Evolutionary conservation across 148 eudicot genomes (phyloP).

Genomic region (Rhododendron simsii): DNA sequence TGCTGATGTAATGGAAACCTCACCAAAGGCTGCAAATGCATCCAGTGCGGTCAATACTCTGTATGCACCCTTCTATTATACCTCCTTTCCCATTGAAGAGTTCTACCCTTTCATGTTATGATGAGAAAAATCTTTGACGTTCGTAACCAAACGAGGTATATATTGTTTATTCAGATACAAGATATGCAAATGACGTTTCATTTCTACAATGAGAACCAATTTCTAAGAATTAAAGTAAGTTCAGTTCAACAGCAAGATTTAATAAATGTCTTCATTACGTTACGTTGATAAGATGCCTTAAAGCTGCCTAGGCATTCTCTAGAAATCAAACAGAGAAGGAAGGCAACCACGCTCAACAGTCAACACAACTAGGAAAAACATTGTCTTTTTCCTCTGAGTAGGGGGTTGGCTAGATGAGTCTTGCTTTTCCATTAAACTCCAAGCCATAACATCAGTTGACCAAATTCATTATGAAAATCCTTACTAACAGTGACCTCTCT

Average conservation of each 20-base stretch:
- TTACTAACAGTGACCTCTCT: not conserved
- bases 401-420: not conserved
- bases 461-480: not conserved
- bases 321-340: not conserved
- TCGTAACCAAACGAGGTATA: not conserved
- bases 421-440: not conserved
- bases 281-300: not conserved
- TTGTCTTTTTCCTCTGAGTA: not conserved
- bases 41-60: slow-evolving; percentile 73
- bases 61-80: slow-evolving; percentile 70
- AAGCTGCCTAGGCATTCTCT: not conserved
- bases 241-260: not conserved
- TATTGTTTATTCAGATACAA: not conserved
- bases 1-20: slow-evolving; percentile 16
- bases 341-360: not conserved
- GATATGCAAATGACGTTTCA: not conserved
- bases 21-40: slow-evolving; percentile 89
- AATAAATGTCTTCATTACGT: not conserved
- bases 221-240: not conserved
- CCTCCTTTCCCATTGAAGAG: slow-evolving; percentile 95
- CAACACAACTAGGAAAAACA: too few relatives aligned
- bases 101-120: slow-evolving; percentile 75
- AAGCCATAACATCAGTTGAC: not conserved
- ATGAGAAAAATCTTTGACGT: slow-evolving; percentile 1
- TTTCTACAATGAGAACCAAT: too few relatives aligned